phyloP scores from a whole-genome alignment of 257 asterid species.

The Salvia hispanica region DNA sequence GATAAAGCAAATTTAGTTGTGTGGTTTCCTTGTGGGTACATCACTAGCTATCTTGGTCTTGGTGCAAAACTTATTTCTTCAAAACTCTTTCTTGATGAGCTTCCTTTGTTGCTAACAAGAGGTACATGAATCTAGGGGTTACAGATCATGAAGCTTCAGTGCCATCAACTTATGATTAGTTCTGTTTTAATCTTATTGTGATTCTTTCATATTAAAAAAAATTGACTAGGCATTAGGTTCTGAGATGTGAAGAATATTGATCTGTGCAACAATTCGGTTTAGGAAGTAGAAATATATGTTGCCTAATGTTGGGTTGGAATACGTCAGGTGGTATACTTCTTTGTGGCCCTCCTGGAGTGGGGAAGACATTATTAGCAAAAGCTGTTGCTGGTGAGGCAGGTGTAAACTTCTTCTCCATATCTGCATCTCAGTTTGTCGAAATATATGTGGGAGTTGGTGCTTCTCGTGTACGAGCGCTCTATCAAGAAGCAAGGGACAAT shows the following conservation, averaged over 20 bases:
- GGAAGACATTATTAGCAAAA: constrained; percentile 94
- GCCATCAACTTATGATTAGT: no score
- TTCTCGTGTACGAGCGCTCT: constrained; percentile 95
- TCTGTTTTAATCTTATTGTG: background rate
- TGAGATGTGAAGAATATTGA: background rate
- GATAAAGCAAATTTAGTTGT: background rate
- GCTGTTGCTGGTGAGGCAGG: constrained; percentile 99
- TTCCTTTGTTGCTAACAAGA: background rate
- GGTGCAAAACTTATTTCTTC: background rate
- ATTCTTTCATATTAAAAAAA: background rate
- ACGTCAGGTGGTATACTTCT: constrained; percentile 92
- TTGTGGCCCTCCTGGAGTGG: constrained; percentile 99
- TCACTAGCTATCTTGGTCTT: background rate
- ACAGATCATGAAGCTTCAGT: no score
- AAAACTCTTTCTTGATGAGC: constrained; percentile 1
- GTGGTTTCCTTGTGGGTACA: constrained; percentile 4
- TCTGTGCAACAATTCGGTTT: constrained; percentile 3
- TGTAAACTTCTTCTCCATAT: constrained; percentile 91
- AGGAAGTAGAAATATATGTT: constrained; percentile 10
- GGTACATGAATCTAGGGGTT: background rate
- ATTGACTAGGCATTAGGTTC: background rate
- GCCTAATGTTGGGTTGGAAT: constrained; percentile 30
- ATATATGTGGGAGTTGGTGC: constrained; percentile 98
- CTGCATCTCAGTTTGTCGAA: constrained; percentile 98
- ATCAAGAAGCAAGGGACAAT: constrained; percentile 95